Percentiles rank a stretch among this genome's conserved stretches.
phyloP scores from a whole-genome alignment of 2,329 filamentous ascomycete species.

The Talaromyces pinophilus region DNA sequence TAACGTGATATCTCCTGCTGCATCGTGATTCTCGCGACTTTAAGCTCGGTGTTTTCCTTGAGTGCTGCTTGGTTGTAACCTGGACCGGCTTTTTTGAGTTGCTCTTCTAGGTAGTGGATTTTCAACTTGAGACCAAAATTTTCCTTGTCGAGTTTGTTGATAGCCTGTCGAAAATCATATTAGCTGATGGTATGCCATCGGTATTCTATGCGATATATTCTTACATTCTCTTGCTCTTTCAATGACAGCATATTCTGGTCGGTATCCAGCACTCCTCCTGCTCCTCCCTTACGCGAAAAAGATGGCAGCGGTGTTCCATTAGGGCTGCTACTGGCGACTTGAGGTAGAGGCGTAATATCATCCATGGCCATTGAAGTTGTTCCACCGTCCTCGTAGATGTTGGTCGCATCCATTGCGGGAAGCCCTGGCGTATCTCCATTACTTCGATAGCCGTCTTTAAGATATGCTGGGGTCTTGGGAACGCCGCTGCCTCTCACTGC shows the following conservation, averaged over 20 bases:
- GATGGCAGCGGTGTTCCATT: conserved; percentile 79
- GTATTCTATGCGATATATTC: conserved; percentile 27
- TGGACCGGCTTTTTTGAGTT: conserved; percentile 79
- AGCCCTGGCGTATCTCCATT: conserved; percentile 73
- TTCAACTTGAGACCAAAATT: conserved; percentile 97
- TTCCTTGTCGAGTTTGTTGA: conserved; percentile 96
- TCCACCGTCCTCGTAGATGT: conserved; percentile 63
- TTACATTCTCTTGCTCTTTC: conserved; percentile 87
- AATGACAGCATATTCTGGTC: conserved; percentile 83
- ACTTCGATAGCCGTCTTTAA: conserved; percentile 63
- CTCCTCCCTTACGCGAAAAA: conserved; percentile 64
- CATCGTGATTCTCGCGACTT: conserved; percentile 88
- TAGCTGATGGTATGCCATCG: background rate
- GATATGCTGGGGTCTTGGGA: conserved; percentile 68
- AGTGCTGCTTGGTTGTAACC: conserved; percentile 87
- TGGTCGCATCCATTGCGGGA: conserved; percentile 70
- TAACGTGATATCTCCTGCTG: conserved; percentile 82
- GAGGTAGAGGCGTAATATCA: conserved; percentile 73
- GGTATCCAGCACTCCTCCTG: conserved; percentile 65
- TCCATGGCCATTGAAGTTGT: conserved; percentile 57
- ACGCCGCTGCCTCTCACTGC: conserved; percentile 58
- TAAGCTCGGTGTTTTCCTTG: conserved; percentile 93
- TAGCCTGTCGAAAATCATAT: conserved; percentile 52
- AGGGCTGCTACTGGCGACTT: conserved; percentile 74
- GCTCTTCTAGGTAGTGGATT: conserved; percentile 94